Base-by-base conservation (phyloP, 441 rosid species). In the Gossypium schwendimanii region DNA sequence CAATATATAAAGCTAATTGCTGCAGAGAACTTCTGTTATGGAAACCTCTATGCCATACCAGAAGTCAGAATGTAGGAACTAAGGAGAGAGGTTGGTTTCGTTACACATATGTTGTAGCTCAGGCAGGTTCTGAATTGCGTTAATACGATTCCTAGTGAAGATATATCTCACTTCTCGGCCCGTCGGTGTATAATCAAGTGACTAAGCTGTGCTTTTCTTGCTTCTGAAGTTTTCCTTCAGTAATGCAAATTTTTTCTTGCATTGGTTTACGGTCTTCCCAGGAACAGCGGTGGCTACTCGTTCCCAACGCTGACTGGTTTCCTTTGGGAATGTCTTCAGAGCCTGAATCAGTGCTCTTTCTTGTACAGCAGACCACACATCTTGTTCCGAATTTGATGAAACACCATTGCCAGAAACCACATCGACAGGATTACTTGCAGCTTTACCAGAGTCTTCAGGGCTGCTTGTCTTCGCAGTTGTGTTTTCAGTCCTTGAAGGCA, bases 261-360 rank as follows among this genome's bases (percentile, higher is more conserved):
- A 95, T 70, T 93, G 99, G 74, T 79, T 87, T 81, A 90, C 75
- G 3, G 93, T 91, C 81, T 90, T 95, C 77, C 98, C 97, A n/a
- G 98, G 99, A 77, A 95, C 96, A 26, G 97, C 92, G 41, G 98
- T 83, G 70, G 97, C 95, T 63, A 95, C 96, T 76, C 99, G 75
- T 87, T 93, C 99, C 99, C 99, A 93, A 3, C 98, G 89, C 71
- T 95, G 97, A 79, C 69, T 84, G 21, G 91, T 80, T 76, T 95
- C 99, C 76, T 93, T 95, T 0, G 99, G 98, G 82, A 92, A 95
- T 47, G 95, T 88, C 85, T 93, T 95, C n/a, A 95, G 84, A 52
- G 98, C 98, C 78, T 91, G 98, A 79, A 95, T 88, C 75, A 95
- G 83, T 26, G 98, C 98, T 73, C 95, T 85, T 82, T 95, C 99